Evolutionary conservation across 2,329 filamentous ascomycete genomes (phyloP).

Genomic region (Phoma sp.): DNA sequence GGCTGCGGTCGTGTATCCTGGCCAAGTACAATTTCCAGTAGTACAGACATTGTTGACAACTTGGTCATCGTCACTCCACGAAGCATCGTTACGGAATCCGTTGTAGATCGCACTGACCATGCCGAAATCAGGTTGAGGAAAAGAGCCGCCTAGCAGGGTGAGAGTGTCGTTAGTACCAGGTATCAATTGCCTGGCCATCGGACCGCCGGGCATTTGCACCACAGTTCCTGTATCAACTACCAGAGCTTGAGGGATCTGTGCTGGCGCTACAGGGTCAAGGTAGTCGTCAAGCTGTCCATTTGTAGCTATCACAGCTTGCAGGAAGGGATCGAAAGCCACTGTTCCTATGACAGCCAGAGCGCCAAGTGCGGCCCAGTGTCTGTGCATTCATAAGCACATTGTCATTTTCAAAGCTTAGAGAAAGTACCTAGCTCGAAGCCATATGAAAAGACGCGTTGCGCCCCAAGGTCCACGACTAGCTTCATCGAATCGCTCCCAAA

Average conservation of each 20-base stretch:
- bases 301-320: constrained; percentile 10
- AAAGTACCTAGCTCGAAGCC: constrained; percentile 12
- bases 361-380: constrained; percentile 17
- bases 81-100: constrained; percentile 8
- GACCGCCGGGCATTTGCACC: background rate
- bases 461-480: constrained; percentile 22
- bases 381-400: background rate
- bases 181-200: background rate
- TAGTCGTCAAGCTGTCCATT: constrained; percentile 1
- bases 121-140: constrained; percentile 11
- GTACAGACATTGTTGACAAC: constrained; percentile 1
- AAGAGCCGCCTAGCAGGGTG: background rate
- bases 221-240: background rate
- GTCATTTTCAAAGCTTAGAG: too few relatives aligned
- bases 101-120: constrained; percentile 17
- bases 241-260: background rate
- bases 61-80: background rate
- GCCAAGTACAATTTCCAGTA: constrained; percentile 20
- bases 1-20: constrained; percentile 9
- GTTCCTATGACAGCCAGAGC: constrained; percentile 8
- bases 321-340: constrained; percentile 18
- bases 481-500: constrained; percentile 22
- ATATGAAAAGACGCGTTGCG: constrained; percentile 12
- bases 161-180: background rate
- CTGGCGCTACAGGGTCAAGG: background rate